phyloP scores from a whole-genome alignment of 345 rosid species.

The Populus ilicifolia region DNA sequence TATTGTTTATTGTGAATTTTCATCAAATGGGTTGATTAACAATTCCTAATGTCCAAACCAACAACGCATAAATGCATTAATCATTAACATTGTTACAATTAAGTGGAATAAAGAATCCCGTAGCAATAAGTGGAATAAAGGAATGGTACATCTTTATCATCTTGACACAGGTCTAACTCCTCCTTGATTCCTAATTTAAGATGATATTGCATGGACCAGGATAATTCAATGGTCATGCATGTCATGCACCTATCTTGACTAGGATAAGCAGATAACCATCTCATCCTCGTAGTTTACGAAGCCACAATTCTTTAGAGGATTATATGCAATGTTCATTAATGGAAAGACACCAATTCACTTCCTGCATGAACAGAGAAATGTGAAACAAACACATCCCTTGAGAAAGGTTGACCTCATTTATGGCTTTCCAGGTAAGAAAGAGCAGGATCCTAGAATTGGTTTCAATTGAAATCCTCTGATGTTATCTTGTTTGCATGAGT shows the following conservation, averaged over 20 bases:
- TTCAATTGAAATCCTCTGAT: background rate
- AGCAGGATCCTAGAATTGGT: background rate
- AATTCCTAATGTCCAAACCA: background rate
- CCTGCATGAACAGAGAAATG: background rate
- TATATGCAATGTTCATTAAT: background rate
- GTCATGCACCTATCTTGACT: background rate
- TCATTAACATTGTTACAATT: background rate
- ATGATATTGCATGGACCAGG: background rate
- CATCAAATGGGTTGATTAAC: background rate
- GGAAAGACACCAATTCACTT: background rate
- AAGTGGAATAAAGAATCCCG: background rate
- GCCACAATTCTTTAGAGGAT: background rate
- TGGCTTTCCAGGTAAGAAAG: background rate
- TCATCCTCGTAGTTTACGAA: background rate
- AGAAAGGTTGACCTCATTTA: background rate
- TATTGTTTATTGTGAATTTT: conserved; percentile 1
- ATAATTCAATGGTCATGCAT: background rate
- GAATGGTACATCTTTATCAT: background rate
- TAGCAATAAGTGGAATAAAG: background rate
- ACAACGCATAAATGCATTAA: background rate
- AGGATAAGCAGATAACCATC: background rate
- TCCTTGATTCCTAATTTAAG: background rate
- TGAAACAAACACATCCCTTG: background rate
- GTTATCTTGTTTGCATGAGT: too few relatives aligned
- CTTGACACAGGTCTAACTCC: background rate